phyloP scores from a whole-genome alignment of 441 rosid genomes.

The Brassica hybrid region DNA sequence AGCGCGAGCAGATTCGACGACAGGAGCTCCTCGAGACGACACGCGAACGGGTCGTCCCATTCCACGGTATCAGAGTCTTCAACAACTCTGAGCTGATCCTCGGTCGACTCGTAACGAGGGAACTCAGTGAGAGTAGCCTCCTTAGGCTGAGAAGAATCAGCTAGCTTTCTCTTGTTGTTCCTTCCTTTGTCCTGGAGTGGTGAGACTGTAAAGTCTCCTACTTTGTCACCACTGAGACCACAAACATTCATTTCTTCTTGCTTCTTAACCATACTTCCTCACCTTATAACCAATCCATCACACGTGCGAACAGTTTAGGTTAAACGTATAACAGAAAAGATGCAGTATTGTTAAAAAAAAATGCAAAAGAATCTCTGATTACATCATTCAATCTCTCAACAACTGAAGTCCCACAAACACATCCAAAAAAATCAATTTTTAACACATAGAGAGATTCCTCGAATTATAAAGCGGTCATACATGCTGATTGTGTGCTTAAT shows the following conservation, averaged over 20 bases:
- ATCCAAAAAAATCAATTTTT: neutral
- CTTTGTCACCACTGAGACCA: conserved; percentile 72
- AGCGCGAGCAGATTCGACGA: conserved; percentile 70
- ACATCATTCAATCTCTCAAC: conserved; percentile 5
- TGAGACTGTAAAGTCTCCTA: conserved; percentile 52
- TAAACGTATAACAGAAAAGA: neutral
- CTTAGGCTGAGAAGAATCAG: conserved; percentile 65
- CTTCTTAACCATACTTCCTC: conserved; percentile 30
- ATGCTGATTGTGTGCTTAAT: conserved; percentile 13
- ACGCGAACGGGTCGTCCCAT: conserved; percentile 81
- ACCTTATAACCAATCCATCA: conserved; percentile 28
- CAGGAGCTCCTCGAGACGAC: conserved; percentile 75
- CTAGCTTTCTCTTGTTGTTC: conserved; percentile 83
- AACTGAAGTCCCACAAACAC: conserved; percentile 2
- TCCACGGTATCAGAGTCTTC: conserved; percentile 63
- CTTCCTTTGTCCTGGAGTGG: conserved; percentile 76
- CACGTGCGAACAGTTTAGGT: conserved; percentile 1
- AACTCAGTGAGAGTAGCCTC: conserved; percentile 56
- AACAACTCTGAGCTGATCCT: conserved; percentile 56
- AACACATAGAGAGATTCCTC: conserved; percentile 9
- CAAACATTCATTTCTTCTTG: conserved; percentile 26
- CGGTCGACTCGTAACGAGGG: conserved; percentile 61
- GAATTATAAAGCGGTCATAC: conserved; percentile 22
- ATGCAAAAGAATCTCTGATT: neutral
- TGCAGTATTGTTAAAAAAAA: neutral